These are phyloP conservation scores for Perilla frutescens DNA, from an alignment of 257 asterid species.

Conservation along the genomic window DNA sequence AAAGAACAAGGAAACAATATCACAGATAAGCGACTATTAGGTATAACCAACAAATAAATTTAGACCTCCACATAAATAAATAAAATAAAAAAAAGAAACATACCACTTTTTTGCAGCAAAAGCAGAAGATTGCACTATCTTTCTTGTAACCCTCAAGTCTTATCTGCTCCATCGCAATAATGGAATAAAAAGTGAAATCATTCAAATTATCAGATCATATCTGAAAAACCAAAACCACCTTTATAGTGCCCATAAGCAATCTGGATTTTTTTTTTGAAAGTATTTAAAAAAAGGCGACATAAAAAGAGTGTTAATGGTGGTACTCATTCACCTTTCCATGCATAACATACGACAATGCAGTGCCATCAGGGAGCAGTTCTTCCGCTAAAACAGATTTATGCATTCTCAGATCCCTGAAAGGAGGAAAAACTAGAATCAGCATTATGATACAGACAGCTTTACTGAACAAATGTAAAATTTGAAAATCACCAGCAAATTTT, in stretches of 20 bases:
- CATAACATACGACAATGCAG: conserved; percentile 63
- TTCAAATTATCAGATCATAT: conserved; percentile 16
- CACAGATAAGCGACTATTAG: conserved; percentile 8
- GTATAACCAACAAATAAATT: not conserved
- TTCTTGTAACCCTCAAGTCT: conserved; percentile 63
- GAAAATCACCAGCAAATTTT: conserved; percentile 20
- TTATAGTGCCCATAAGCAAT: conserved; percentile 25
- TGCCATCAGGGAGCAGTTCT: conserved; percentile 71
- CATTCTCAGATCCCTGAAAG: conserved; percentile 78
- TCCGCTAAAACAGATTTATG: conserved; percentile 72
- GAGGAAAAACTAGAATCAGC: conserved; percentile 26
- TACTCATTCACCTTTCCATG: conserved; percentile 67
- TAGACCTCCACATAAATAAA: not conserved
- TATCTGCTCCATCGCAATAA: conserved; percentile 58
- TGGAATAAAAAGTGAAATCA: conserved; percentile 23
- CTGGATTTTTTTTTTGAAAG: not conserved
- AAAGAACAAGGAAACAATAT: conserved; percentile 37
- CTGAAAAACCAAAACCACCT: conserved; percentile 28
- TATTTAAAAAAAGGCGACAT: not conserved
- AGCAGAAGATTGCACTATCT: conserved; percentile 73
- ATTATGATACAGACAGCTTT: conserved; percentile 23
- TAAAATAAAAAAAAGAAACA: conserved; percentile 27
- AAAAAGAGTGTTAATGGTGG: conserved; percentile 23
- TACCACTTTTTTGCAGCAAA: conserved; percentile 77
- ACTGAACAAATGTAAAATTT: conserved; percentile 4